Conservation (phyloP, 257 asterid genomes). For the Solanum paucissectum region DNA sequence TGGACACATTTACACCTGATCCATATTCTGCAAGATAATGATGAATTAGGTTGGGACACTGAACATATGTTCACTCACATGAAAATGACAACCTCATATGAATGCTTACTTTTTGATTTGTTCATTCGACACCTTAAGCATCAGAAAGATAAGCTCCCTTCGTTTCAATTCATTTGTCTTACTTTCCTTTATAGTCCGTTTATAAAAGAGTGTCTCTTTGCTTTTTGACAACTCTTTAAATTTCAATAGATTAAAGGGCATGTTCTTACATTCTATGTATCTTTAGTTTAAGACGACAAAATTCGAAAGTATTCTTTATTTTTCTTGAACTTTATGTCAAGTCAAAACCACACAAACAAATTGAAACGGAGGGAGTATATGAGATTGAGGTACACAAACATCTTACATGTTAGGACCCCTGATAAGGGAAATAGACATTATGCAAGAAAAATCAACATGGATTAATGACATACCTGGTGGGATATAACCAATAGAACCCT, state of each 20-base stretch:
- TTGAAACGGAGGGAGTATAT: neutral
- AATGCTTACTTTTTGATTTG: neutral
- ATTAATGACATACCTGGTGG: conserved; percentile 11
- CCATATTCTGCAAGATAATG: conserved; percentile 32
- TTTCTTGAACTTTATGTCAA: neutral
- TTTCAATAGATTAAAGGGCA: neutral
- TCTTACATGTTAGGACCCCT: neutral
- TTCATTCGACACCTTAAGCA: neutral
- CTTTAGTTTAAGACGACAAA: neutral
- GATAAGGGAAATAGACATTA: neutral
- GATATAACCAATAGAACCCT: conserved; percentile 18
- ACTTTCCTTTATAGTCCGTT: no score
- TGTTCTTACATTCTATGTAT: neutral
- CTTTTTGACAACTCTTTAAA: neutral
- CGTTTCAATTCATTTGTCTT: neutral
- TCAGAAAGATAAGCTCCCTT: neutral
- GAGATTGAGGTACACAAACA: neutral
- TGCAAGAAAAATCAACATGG: neutral
- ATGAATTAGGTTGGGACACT: neutral
- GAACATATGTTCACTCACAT: neutral
- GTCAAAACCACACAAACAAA: neutral
- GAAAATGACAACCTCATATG: neutral
- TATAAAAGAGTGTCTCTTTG: no score
- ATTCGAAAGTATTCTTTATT: no score
- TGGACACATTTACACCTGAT: conserved; percentile 24